Conservation (phyloP, 192 early-diverging fungal species). For the Coemansia sp. region DNA sequence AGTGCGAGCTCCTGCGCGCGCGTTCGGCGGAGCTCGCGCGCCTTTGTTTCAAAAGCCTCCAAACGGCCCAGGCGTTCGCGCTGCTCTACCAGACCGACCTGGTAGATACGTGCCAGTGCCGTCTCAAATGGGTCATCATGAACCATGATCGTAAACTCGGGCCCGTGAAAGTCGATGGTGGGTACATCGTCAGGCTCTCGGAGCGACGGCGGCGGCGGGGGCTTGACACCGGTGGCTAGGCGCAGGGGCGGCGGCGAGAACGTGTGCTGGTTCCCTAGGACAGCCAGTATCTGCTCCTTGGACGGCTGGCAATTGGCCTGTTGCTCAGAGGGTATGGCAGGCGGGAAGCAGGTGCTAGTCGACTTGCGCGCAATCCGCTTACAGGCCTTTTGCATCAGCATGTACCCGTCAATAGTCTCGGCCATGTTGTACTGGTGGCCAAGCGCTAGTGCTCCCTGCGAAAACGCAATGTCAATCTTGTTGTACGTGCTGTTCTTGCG, state of each 20-base stretch:
- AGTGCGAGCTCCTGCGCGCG: constrained; percentile 19
- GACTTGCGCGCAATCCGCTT: constrained; percentile 48
- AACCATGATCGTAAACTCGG: constrained; percentile 38
- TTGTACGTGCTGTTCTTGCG: constrained; percentile 38
- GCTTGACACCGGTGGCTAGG: constrained; percentile 13
- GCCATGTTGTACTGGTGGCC: constrained; percentile 47
- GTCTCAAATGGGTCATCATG: constrained; percentile 54
- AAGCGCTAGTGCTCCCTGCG: constrained; percentile 34
- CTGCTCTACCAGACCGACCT: constrained; percentile 45
- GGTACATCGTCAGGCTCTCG: constrained; percentile 41
- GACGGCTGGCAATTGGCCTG: constrained; percentile 7
- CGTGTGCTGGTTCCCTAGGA: constrained; percentile 29
- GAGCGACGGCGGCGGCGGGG: constrained; percentile 21
- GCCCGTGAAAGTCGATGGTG: constrained; percentile 34
- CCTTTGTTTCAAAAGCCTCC: constrained; percentile 45
- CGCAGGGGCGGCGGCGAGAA: constrained; percentile 36
- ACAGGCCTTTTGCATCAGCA: constrained; percentile 44
- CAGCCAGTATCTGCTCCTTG: constrained; percentile 23
- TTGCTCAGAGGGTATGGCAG: constrained; percentile 13
- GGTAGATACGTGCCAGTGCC: constrained; percentile 46
- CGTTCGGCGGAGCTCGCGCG: constrained; percentile 21
- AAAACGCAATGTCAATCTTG: constrained; percentile 40
- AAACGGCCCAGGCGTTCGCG: constrained; percentile 42
- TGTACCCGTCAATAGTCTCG: constrained; percentile 45
- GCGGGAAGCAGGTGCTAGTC: constrained; percentile 21